Conservation (phyloP, 2,329 filamentous ascomycete genomes). For the Fusarium begoniae region DNA sequence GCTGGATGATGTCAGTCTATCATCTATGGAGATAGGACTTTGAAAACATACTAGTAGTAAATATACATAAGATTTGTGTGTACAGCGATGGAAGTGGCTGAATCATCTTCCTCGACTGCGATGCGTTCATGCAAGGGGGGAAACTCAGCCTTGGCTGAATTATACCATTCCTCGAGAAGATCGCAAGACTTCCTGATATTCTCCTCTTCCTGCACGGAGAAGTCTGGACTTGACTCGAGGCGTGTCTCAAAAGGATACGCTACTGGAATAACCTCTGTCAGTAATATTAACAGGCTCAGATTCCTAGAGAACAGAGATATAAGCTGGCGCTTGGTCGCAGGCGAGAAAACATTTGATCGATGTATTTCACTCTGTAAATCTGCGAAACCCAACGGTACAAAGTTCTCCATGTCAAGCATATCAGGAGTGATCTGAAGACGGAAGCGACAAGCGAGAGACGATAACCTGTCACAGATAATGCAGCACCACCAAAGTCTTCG, state of each 20-base stretch:
- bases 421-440: neutral
- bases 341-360: neutral
- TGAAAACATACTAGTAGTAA: neutral
- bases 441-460: neutral
- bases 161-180: neutral
- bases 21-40: accelerated
- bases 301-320: neutral
- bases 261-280: neutral
- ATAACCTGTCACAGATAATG: neutral
- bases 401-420: neutral
- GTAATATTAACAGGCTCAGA: neutral
- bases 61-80: neutral
- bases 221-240: neutral
- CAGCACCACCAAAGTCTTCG: neutral
- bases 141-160: neutral
- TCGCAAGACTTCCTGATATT: neutral
- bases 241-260: neutral
- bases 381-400: neutral
- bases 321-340: neutral
- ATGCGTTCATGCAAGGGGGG: neutral
- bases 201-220: neutral
- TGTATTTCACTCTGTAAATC: neutral
- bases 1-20: neutral
- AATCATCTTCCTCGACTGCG: accelerated
- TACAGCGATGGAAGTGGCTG: neutral